Base-by-base conservation (phyloP, 345 rosid genomes). In the Schrenkiella parvula region DNA sequence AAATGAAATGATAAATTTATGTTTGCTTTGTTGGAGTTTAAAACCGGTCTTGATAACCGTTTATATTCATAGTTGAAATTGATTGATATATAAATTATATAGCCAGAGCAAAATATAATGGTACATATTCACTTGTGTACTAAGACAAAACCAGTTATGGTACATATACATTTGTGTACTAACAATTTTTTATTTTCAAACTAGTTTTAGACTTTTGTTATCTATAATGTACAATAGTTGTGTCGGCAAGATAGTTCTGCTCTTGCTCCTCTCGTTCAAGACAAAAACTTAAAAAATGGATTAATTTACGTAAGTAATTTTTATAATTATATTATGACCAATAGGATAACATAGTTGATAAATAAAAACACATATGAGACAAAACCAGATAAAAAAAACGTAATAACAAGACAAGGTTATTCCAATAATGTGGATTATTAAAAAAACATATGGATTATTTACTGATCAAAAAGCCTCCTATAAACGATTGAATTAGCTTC, bases 171-270 rank as follows among this genome's bases (percentile, higher is more conserved):
- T 29, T 0, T 29, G 4, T 29, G 4, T 46, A 70, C 26, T 7
- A 23, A 34, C 37, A 19, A 25, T 18, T 60, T 41, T 7, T 35
- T 25, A 52, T 28, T 48, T 71, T 52, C 51, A 32, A 32, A 15
- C 31, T 73, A 35, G 57, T 29, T 53, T 26, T n/a, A 17, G 55
- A 8, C 21, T 2, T 29, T 52, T 21, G 9, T 39, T 31, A 32
- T 32, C 21, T 38, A 17, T 11, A 17, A 17, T 18, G 57, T 54
- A 44, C 43, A 76, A 70, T 79, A 78, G 58, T 69, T 64, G 76
- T 87, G 96, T 93, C 93, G 92, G 97, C 98, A 64, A 81, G 73
- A 78, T 78, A 8, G n/a, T n/a, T n/a, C n/a, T n/a, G n/a, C n/a
- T 26, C 8, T 39, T 64, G 31, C 32, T 73, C 50, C 13, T 48